Evolutionary conservation across 148 eudicot genomes (phyloP), one percentile per base, ranked within the genome.

Genomic region (Vaccinium corymbosum): DNA sequence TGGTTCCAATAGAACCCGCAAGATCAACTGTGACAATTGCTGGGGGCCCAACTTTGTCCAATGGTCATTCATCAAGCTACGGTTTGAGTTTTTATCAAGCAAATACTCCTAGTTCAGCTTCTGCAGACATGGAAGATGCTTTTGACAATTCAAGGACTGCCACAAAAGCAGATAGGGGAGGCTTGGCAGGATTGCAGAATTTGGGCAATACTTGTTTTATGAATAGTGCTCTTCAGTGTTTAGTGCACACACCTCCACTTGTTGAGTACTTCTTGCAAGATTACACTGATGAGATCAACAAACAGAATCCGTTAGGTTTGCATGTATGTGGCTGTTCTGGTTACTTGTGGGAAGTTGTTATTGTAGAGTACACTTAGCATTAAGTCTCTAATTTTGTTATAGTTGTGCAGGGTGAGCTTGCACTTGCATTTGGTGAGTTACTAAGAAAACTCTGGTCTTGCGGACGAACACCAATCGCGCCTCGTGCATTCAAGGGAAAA

Each of bases 131-230:
- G 85, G 89, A 92, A 85, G 93, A 91, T 86, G 86, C 87, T 76
- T 85, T 78, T 86, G 92, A 93, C 35, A 84, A 38, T 64, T 76
- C 78, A 78, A 90, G 87, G 79, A 87, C 78, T 84, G 73, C 78
- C 72, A 80, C 62, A 16, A 91, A 89, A 89, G 90, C 87, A 64
- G 98, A 89, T 29, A 87, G 80, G 82, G 92, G 93, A 86, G 99
- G 99, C 64, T 91, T 97, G 87, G 94, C 98, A 38, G 98, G 99
- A 75, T 80, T 97, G 87, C 95, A 94, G 85, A 97, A 97, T 90
- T 92, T 97, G 87, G 99, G 99, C 73, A 94, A 94, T 84, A 97
- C 98, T 84, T 97, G 99, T 89, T 97, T 97, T 86, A 97, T 97
- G 99, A 97, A 97, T 88, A 97, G 98, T 86, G 86, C 99, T 46